Evolutionary conservation across 805 yeast species (phyloP), one percentile per base, ranked within the genome.

Genomic region (Hanseniaspora thailandica): DNA sequence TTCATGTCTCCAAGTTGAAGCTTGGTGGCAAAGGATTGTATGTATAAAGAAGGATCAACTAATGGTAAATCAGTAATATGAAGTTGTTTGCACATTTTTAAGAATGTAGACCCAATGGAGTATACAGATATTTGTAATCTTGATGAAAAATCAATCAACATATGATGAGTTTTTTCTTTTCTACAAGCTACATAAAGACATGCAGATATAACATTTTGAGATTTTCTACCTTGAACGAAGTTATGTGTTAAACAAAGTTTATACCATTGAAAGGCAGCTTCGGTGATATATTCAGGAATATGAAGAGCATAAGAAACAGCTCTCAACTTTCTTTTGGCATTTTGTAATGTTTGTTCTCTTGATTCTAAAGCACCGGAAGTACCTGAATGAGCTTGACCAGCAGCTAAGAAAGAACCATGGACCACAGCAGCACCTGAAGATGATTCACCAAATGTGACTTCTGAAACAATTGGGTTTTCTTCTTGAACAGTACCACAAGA

Each of bases 131-230:
- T 87, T 64, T 85, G 96, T 41, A 94, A 71, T 58, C 90, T 72
- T 43, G 96, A 85, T 15, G 95, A 84, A 64, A 93, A 93, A 69
- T 93, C 98, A 61, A 93, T 89, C 60, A 93, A 75, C 96, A 93
- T 88, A 64, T 90, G 97, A 60, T 84, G 93, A 0, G 97, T 89
- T 65, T 79, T 77, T 61, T 84, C 90, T 64, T 82, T 83, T 63
- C 98, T 81, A 67, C 99, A 93, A 0, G 97, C 96, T 46, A 93
- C 80, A 64, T 93, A 93, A 33, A 93, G 73, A 69, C 99, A 93
- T 0, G 97, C 88, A 0, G 96, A 95, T 53, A 89, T 81, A 3
- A 93, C 97, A 63, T 90, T 89, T 64, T 89, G 97, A 2, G 97
- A 87, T 57, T 93, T 71, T 61, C 99, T 76, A n/a, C 99, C 99